Evolutionary conservation across 2,329 filamentous ascomycete genomes (phyloP), one percentile per base, ranked within the genome.

Genomic region (Claviceps fusiformis): DNA sequence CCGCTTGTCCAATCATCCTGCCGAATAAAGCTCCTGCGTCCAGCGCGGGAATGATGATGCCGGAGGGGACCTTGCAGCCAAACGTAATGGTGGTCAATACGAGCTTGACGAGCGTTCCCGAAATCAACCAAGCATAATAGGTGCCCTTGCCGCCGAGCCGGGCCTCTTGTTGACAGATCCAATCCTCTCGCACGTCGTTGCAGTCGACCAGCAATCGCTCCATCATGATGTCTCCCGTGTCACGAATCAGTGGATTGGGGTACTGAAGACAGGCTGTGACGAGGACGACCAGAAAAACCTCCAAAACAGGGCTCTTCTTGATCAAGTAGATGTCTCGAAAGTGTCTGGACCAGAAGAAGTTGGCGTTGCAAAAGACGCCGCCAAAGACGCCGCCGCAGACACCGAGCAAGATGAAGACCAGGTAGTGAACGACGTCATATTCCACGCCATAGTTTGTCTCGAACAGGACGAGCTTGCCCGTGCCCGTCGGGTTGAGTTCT

Each of bases 41-140:
- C 2, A 82, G 70, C 2, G 79, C 74, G 0, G 80, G 80, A 53
- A 83, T 81, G 63, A 82, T 82, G 55, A 82, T 76, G 1, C 80
- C 80, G 0, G 75, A 78, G 1, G 80, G 79, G 1, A 82, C 78
- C 66, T 82, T 82, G 65, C 75, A 74, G 15, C 80, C 79, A 59
- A 81, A 81, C 0, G 79, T 82, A 44, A 82, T 73, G 58, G 75
- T 79, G 1, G 76, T 82, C 9, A 82, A 70, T 17, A 79, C 57
- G 3, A 82, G 70, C 63, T 82, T 82, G 24, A 74, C 71, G 1
- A 79, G 58, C 1, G 75, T 77, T 3, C 78, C 79, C 59, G 79
- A 75, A 6, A 75, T 60, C 4, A 83, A 69, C 68, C 70, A 80
- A 37, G 69, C 71, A 51, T 78, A 69, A 58, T 81, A 82, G 27